Base-by-base conservation (phyloP, 176 grass and related monocot species). In the Elymus sibiricus region DNA sequence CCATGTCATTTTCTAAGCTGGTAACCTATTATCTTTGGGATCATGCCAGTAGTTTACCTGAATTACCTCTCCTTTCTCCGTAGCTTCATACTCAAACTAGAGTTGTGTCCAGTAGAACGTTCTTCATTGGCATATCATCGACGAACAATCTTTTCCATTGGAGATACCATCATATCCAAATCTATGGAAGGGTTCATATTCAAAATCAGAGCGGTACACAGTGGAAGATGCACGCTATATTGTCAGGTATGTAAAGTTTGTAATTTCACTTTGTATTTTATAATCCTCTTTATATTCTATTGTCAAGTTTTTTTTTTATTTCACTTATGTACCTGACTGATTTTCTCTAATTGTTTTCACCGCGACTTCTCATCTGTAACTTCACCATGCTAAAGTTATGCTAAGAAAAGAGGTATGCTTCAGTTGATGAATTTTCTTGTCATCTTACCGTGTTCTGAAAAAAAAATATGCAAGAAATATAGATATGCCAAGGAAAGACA, bases 111-210 rank as follows among this genome's bases (percentile, higher is more conserved):
- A 95, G 92, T 98, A 98, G 96, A 98, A 95, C 75, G 94, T 98
- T 92, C 93, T 95, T 89, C 96, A 98, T 84, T 98, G 96, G 96
- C 96, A 98, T 90, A 95, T 98, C 80, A 92, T 98, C 89, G 94
- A 98, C 46, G 90, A 94, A 53, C 68, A 98, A 89, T 94, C 96
- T 49, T 98, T 98, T 79, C 96, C 96, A 7, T 90, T 98, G 79
- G 94, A 98, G 86, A 87, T 98, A 64, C 90, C 92, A 29, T 95
- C 96, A 63, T 95, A 92, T 80, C 96, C 93, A 78, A 85, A 98
- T 70, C 86, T 98, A 65, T 98, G 93, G 96, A 88, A 91, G 84
- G 93, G 93, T 79, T 94, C 96, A 56, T 98, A 94, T 83, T 84
- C 92, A 39, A 95, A 94, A 84, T 89, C 75, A 29, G 96, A 98